phyloP scores from a whole-genome alignment of 2,329 filamentous ascomycete species.

The Epichloe brachyelytri region DNA sequence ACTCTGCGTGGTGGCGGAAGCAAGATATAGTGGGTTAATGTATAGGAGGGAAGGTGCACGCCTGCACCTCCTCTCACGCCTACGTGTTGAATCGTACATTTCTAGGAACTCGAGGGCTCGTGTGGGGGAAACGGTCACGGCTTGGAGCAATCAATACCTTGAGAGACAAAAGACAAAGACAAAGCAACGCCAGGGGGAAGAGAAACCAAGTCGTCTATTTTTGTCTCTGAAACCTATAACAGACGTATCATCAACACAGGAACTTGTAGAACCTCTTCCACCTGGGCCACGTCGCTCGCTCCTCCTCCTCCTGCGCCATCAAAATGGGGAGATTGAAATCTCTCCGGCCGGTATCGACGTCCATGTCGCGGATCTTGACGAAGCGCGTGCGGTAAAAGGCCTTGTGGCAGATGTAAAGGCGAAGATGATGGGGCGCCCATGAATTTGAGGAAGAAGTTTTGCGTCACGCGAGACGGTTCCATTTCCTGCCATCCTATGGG shows the following conservation, averaged over 20 bases:
- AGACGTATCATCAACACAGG: conserved; percentile 40
- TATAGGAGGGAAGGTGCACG: too few relatives aligned
- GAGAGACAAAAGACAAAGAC: too few relatives aligned
- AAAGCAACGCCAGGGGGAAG: too few relatives aligned
- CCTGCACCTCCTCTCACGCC: too few relatives aligned
- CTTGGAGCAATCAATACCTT: too few relatives aligned
- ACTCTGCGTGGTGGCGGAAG: too few relatives aligned
- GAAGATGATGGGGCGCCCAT: conserved; percentile 55
- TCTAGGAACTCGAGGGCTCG: too few relatives aligned
- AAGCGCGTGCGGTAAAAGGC: conserved; percentile 56
- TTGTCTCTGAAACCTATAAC: not conserved
- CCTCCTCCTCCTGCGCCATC: conserved; percentile 66
- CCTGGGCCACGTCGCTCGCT: conserved; percentile 55
- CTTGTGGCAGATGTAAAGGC: conserved; percentile 63
- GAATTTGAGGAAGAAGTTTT: conserved; percentile 63
- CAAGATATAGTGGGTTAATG: too few relatives aligned
- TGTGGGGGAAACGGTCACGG: too few relatives aligned
- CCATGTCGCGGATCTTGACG: conserved; percentile 62
- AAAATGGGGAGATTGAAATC: conserved; percentile 73
- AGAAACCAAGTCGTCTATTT: not conserved
- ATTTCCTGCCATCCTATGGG: conserved; percentile 43
- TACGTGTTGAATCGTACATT: too few relatives aligned
- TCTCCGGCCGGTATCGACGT: conserved; percentile 71
- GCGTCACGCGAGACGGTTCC: conserved; percentile 32
- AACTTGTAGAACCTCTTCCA: conserved; percentile 70